phyloP scores from a whole-genome alignment of 495 filamentous ascomycete genomes.

The Penicillium dipodomyicola region DNA sequence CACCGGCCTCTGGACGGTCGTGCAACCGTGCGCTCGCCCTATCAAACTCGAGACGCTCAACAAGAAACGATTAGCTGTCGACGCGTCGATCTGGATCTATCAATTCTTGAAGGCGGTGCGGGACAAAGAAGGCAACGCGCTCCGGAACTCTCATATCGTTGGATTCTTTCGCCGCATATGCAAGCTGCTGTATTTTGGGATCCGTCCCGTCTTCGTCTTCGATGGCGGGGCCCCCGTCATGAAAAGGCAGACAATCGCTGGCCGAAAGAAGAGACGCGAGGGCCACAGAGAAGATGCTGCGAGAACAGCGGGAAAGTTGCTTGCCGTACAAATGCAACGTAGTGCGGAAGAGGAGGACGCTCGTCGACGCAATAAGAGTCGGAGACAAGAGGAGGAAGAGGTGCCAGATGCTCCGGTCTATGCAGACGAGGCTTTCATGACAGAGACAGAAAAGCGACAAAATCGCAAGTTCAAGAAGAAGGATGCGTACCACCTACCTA shows the following conservation, averaged over 20 bases:
- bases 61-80: constrained; percentile 89
- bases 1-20: constrained; percentile 91
- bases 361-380: constrained; percentile 50
- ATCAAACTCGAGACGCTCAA: constrained; percentile 96
- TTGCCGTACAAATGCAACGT: constrained; percentile 90
- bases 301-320: constrained; percentile 80
- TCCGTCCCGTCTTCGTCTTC: constrained; percentile 96
- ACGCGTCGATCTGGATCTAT: constrained; percentile 99
- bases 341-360: constrained; percentile 78
- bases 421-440: constrained; percentile 84
- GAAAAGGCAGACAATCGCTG: constrained; percentile 86
- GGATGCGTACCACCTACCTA: constrained; percentile 91
- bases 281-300: constrained; percentile 90
- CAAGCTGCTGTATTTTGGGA: constrained; percentile 95
- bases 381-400: constrained; percentile 62
- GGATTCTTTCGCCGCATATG: constrained; percentile 98
- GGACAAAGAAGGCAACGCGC: constrained; percentile 95
- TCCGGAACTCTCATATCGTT: constrained; percentile 91
- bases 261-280: constrained; percentile 74
- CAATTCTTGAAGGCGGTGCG: constrained; percentile 98
- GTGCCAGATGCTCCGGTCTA: constrained; percentile 76
- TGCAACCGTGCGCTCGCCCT: constrained; percentile 79
- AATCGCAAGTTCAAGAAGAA: constrained; percentile 81
- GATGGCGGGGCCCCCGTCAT: constrained; percentile 90
- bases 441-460: constrained; percentile 66